A percentile compares a stretch with the other conserved stretches of the same genome.
Conservation (phyloP, 441 rosid species). For the Gossypium lobatum region DNA sequence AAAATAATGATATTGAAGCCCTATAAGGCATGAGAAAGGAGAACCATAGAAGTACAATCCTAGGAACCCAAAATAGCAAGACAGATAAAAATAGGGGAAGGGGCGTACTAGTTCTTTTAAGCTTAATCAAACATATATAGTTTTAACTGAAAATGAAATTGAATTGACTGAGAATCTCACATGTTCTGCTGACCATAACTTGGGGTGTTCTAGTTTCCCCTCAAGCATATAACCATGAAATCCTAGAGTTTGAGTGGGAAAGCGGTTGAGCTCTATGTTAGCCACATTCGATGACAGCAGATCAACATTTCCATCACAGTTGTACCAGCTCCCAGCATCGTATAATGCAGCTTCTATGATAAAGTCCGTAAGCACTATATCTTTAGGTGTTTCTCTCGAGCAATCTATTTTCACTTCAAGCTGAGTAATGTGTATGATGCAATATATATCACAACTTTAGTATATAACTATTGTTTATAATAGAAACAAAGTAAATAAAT, state of each 20-base stretch:
- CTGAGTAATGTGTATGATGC: conserved; percentile 29
- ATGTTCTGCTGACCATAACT: conserved; percentile 95
- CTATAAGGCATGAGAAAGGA: conserved; percentile 3
- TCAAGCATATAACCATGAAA: conserved; percentile 69
- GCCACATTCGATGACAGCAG: conserved; percentile 59
- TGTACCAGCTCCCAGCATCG: conserved; percentile 68
- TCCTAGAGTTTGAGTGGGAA: conserved; percentile 42
- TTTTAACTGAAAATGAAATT: background rate
- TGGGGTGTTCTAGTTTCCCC: conserved; percentile 77
- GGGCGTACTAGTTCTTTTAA: background rate
- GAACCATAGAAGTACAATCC: background rate
- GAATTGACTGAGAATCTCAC: conserved; percentile 37
- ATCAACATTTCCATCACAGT: conserved; percentile 31
- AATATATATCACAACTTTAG: conserved; percentile 7
- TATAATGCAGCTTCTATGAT: conserved; percentile 72
- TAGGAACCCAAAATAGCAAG: background rate
- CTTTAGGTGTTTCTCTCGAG: conserved; percentile 44
- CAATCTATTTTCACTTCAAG: conserved; percentile 87
- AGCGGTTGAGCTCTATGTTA: conserved; percentile 42
- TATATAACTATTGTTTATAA: background rate
- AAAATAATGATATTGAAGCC: background rate
- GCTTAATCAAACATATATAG: background rate
- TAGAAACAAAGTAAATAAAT: background rate
- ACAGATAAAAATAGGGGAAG: background rate
- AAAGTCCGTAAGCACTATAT: conserved; percentile 47